These are phyloP conservation scores for Coniochaeta sp. DNA, from an alignment of 2,329 filamentous ascomycete genomes.

Conservation along the genomic window DNA sequence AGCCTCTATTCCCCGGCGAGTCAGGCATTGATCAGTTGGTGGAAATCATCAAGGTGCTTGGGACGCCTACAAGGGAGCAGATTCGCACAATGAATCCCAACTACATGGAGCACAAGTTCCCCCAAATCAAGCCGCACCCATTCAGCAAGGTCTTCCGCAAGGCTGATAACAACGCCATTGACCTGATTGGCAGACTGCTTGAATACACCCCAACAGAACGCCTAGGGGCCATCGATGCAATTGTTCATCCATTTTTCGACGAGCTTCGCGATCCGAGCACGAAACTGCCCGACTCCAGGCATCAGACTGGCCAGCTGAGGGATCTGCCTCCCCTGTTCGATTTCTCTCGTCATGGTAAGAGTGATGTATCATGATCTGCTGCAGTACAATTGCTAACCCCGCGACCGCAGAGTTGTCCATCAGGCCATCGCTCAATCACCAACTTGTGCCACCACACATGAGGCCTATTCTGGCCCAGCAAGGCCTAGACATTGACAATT, in stretches of 20 bases:
- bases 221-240: constrained; percentile 85
- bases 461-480: constrained; percentile 64
- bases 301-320: constrained; percentile 69
- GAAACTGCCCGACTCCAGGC: constrained; percentile 87
- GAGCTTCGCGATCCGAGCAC: constrained; percentile 89
- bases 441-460: constrained; percentile 80
- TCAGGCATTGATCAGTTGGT: constrained; percentile 98
- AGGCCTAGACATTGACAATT: constrained; percentile 88
- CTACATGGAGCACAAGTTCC: constrained; percentile 99
- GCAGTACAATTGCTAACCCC: constrained; percentile 3
- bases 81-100: constrained; percentile 99
- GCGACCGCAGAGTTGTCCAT: constrained; percentile 79
- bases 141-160: constrained; percentile 99
- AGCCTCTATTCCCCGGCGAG: constrained; percentile 95
- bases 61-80: constrained; percentile 93
- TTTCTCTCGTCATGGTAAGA: constrained; percentile 86
- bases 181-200: constrained; percentile 85
- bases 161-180: constrained; percentile 86
- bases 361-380: constrained; percentile 1
- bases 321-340: constrained; percentile 87
- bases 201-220: constrained; percentile 98
- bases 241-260: constrained; percentile 98
- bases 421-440: constrained; percentile 74
- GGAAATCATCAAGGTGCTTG: constrained; percentile 98
- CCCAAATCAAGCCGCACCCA: constrained; percentile 98